A percentile compares a stretch with the other conserved stretches of the same genome.
These are phyloP conservation scores for Pleurotus djamor DNA, from an alignment of 768 basidiomycete species.

Conservation along the genomic window DNA sequence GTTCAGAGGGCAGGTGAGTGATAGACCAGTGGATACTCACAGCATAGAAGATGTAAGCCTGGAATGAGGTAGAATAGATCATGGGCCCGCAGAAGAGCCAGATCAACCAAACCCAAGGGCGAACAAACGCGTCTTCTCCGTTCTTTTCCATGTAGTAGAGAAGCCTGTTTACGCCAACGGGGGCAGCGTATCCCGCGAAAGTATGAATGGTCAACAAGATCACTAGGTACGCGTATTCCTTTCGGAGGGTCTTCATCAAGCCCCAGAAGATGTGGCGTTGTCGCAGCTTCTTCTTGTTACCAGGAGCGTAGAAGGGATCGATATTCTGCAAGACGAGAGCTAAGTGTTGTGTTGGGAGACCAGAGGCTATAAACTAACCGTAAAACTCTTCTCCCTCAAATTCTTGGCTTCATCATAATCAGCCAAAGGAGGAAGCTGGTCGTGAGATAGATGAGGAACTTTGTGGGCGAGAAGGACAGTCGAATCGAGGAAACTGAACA, in stretches of 20 bases:
- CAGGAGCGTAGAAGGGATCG: conserved; percentile 14
- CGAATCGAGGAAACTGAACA: conserved; percentile 55
- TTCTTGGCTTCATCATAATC: conserved; percentile 43
- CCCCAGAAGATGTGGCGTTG: conserved; percentile 29
- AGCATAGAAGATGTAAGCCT: conserved; percentile 39
- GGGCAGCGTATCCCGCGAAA: conserved; percentile 9
- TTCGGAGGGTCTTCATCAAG: conserved; percentile 19
- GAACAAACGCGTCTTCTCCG: conserved; percentile 34
- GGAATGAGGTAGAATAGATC: conserved; percentile 30
- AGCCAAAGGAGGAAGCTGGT: conserved; percentile 59
- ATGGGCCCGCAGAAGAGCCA: conserved; percentile 36
- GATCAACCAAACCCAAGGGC: conserved; percentile 54
- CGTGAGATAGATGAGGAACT: conserved; percentile 42
- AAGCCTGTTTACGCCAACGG: conserved; percentile 14
- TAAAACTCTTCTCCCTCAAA: conserved; percentile 12
- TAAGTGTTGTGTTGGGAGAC: not conserved
- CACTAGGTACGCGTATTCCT: conserved; percentile 13
- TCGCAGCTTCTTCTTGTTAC: conserved; percentile 17
- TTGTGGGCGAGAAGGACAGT: conserved; percentile 40
- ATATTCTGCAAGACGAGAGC: conserved; percentile 8
- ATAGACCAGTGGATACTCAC: conserved; percentile 27
- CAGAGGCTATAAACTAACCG: not conserved
- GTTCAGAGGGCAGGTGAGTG: too few species aligned
- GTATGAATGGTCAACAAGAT: conserved; percentile 8
- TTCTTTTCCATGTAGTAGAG: conserved; percentile 42